A percentile compares a stretch with the other conserved stretches of the same genome.
These are phyloP conservation scores for Mycena sanguinolenta DNA, from an alignment of 768 basidiomycete genomes.

Conservation along the genomic window DNA sequence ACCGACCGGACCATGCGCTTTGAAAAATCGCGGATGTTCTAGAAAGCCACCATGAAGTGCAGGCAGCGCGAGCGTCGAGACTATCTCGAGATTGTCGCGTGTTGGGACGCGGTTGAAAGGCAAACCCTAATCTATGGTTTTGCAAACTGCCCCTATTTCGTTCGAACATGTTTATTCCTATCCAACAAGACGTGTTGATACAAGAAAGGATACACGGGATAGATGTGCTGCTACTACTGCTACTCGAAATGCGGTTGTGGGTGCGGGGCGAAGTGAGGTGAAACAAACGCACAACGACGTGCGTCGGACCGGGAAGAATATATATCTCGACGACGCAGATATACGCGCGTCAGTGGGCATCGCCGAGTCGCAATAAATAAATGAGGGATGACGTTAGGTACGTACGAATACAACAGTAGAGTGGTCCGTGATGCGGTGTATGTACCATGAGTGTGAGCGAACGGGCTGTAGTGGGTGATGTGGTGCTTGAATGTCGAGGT, in stretches of 20 bases:
- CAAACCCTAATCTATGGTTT: constrained; percentile 15
- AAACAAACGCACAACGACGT: too few species aligned
- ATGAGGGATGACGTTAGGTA: constrained; percentile 4
- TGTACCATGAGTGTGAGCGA: constrained; percentile 18
- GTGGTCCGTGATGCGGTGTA: constrained; percentile 22
- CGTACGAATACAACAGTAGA: constrained; percentile 23
- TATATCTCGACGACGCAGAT: neutral
- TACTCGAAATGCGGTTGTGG: neutral
- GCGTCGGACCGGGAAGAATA: too few species aligned
- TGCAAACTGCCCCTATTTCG: neutral
- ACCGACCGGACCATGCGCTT: constrained; percentile 12
- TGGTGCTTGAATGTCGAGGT: neutral
- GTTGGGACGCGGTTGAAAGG: neutral
- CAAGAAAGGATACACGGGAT: neutral
- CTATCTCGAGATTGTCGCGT: neutral
- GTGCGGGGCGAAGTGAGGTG: neutral
- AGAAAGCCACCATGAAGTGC: constrained; percentile 11
- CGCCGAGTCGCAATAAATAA: constrained; percentile 3
- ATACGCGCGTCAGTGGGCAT: neutral
- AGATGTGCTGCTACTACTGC: constrained; percentile 1
- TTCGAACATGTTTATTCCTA: neutral
- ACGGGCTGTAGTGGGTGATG: neutral
- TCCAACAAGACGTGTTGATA: constrained; percentile 9
- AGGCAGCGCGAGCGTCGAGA: neutral
- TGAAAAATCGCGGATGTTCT: neutral